Evolutionary conservation across 2,329 filamentous ascomycete species (phyloP).

Genomic region (Stachybotrys echinatus): DNA sequence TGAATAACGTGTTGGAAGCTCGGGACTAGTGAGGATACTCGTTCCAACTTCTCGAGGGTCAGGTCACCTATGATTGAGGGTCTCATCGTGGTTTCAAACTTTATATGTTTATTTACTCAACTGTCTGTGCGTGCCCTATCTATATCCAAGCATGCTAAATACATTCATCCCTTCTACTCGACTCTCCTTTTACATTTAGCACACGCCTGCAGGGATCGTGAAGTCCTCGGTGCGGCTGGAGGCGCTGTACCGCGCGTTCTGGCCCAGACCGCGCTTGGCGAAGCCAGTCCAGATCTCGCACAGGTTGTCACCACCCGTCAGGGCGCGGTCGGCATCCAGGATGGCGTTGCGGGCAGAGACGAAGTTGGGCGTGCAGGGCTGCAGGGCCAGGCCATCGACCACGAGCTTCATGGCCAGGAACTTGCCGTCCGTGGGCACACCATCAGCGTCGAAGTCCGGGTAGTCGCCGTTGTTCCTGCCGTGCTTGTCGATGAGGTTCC

Average conservation of each 20-base stretch:
- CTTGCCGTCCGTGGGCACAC: conserved; percentile 47
- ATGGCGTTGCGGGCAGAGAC: conserved; percentile 49
- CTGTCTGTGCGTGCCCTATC: too few relatives aligned
- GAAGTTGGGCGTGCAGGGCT: conserved; percentile 52
- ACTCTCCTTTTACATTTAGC: too few relatives aligned
- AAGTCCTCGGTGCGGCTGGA: conserved; percentile 25
- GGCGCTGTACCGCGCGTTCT: conserved; percentile 23
- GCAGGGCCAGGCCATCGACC: conserved; percentile 45
- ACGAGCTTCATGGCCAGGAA: conserved; percentile 49
- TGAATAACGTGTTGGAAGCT: too few relatives aligned
- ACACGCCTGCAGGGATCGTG: conserved; percentile 15
- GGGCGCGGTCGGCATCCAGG: conserved; percentile 45
- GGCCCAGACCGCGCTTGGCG: conserved; percentile 51
- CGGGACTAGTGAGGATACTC: too few relatives aligned
- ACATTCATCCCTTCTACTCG: too few relatives aligned
- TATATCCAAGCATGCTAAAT: too few relatives aligned
- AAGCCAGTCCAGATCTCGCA: conserved; percentile 51
- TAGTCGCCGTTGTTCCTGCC: conserved; percentile 39
- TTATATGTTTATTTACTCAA: too few relatives aligned
- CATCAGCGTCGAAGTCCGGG: conserved; percentile 34
- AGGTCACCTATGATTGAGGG: too few relatives aligned
- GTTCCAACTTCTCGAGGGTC: too few relatives aligned
- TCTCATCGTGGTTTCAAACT: too few relatives aligned
- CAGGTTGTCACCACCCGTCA: conserved; percentile 44
- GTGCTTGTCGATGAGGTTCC: conserved; percentile 52